These are phyloP conservation scores for Huntiella omanensis DNA, from an alignment of 2,329 filamentous ascomycete species.

Conservation along the genomic window DNA sequence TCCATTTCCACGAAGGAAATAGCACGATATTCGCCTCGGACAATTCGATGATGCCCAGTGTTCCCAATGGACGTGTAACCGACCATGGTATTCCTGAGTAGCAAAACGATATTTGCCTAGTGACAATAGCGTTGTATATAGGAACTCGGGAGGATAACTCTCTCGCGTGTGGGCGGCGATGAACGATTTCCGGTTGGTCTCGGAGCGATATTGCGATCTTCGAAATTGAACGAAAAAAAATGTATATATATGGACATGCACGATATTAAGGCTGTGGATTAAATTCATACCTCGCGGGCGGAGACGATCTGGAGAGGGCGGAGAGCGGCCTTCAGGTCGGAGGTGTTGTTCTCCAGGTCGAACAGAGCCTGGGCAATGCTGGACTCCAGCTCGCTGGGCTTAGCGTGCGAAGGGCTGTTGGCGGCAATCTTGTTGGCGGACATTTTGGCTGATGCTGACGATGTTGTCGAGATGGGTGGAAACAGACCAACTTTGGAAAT, in stretches of 20 bases:
- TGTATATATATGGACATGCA: background rate
- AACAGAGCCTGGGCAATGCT: constrained; percentile 92
- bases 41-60: too few species aligned
- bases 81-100: constrained; percentile 2
- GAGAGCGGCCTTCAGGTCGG: constrained; percentile 90
- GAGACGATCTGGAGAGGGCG: constrained; percentile 97
- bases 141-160: constrained; percentile 6
- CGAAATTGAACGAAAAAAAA: background rate
- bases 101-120: background rate
- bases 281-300: constrained; percentile 87
- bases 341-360: constrained; percentile 98
- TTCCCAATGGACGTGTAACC: background rate
- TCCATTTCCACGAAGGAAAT: too few species aligned
- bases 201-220: constrained; percentile 9
- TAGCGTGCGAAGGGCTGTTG: constrained; percentile 91
- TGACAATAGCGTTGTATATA: background rate
- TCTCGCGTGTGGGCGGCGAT: constrained; percentile 9
- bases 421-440: constrained; percentile 93
- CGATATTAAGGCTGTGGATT: background rate
- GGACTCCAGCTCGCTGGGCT: constrained; percentile 93
- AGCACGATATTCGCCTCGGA: too few species aligned
- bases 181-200: constrained; percentile 10
- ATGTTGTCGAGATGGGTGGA: constrained; percentile 8
- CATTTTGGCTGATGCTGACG: constrained; percentile 35
- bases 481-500: background rate